Evolutionary conservation across 371 early-diverging fungal species (phyloP).

Genomic region (Haplosporangium sp.): DNA sequence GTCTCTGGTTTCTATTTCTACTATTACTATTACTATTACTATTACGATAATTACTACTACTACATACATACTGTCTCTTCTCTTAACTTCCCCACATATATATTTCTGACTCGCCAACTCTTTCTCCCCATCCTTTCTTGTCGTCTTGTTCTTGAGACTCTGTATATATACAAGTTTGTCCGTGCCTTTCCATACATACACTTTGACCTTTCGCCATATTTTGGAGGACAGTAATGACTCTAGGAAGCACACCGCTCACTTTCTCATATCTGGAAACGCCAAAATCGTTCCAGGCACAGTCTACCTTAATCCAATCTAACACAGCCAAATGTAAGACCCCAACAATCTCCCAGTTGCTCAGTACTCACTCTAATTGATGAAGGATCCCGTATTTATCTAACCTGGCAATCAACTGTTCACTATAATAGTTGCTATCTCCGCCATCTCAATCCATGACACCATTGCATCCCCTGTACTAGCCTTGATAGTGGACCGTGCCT

Average conservation of each 20-base stretch:
- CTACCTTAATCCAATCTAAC: slow-evolving; percentile 15
- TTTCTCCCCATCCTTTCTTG: neutral
- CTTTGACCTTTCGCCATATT: neutral
- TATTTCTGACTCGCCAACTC: neutral
- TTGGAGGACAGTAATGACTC: neutral
- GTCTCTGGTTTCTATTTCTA: neutral
- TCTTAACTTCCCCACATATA: no score
- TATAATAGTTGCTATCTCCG: slow-evolving; percentile 23
- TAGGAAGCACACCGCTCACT: neutral
- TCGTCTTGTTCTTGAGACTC: neutral
- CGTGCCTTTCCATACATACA: neutral
- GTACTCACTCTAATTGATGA: neutral
- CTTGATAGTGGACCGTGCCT: slow-evolving; percentile 6
- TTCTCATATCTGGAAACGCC: neutral
- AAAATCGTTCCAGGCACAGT: slow-evolving; percentile 2
- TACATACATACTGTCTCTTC: no score
- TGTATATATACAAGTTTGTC: neutral
- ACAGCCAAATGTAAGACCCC: slow-evolving; percentile 20
- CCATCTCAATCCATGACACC: slow-evolving; percentile 24
- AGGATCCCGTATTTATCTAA: no score
- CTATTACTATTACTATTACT: neutral
- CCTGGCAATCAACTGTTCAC: no score
- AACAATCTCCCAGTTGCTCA: neutral
- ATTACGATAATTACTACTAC: neutral
- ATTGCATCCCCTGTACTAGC: slow-evolving; percentile 9